Evolutionary conservation across 768 basidiomycete genomes (phyloP).

Genomic region (Boletus subparvulus): DNA sequence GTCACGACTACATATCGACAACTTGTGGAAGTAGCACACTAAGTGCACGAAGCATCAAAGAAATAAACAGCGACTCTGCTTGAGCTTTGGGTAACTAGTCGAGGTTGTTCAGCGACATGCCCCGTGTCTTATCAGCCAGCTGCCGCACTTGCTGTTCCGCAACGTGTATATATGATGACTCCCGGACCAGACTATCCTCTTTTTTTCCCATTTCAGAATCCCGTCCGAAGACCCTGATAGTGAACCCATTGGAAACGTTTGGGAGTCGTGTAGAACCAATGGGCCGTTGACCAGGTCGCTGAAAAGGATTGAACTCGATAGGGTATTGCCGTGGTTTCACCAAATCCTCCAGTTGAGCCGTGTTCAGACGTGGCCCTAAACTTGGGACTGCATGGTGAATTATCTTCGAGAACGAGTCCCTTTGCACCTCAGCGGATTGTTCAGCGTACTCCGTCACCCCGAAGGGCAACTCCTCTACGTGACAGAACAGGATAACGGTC

Average conservation of each 20-base stretch:
- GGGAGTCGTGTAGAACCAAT: constrained; percentile 28
- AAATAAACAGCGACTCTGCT: background rate
- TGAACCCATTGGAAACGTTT: constrained; percentile 34
- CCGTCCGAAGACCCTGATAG: constrained; percentile 26
- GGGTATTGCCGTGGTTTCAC: constrained; percentile 28
- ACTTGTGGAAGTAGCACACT: no score
- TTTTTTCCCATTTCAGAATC: constrained; percentile 5
- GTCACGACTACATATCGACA: constrained; percentile 1
- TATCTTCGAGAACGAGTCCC: constrained; percentile 31
- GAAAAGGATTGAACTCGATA: constrained; percentile 35
- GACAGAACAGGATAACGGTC: constrained; percentile 34
- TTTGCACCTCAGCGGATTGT: constrained; percentile 35
- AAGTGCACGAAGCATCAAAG: background rate
- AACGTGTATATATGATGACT: background rate
- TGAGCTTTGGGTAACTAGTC: constrained; percentile 19
- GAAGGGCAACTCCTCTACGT: constrained; percentile 30
- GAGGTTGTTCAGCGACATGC: constrained; percentile 27
- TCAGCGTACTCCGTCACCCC: constrained; percentile 39
- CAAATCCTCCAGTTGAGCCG: constrained; percentile 22
- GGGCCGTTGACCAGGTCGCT: constrained; percentile 33
- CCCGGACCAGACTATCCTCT: background rate
- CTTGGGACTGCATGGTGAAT: constrained; percentile 26
- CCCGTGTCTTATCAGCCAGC: constrained; percentile 13
- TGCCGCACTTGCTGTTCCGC: constrained; percentile 8
- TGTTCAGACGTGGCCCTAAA: constrained; percentile 24